Conservation (phyloP, 2,329 filamentous ascomycete species). For the Nectriaceae sp. region DNA sequence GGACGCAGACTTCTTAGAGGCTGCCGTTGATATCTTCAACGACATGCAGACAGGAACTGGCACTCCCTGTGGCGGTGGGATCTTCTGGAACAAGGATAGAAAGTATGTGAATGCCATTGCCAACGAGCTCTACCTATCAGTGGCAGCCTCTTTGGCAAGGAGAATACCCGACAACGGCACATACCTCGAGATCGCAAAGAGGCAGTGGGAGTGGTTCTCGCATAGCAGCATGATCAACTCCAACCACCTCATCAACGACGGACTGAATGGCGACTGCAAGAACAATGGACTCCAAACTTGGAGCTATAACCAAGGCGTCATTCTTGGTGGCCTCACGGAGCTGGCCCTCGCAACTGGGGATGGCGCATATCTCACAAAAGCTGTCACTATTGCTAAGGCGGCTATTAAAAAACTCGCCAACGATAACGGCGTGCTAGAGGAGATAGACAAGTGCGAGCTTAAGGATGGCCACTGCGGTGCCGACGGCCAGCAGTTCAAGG, state of each 20-base stretch:
- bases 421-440: conserved; percentile 46
- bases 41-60: conserved; percentile 54
- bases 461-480: conserved; percentile 39
- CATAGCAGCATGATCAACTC: conserved; percentile 53
- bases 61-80: conserved; percentile 53
- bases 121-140: conserved; percentile 59
- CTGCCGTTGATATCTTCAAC: conserved; percentile 54
- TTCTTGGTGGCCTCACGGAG: conserved; percentile 57
- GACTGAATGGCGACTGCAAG: conserved; percentile 47
- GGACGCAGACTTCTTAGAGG: conserved; percentile 53
- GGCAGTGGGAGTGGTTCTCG: conserved; percentile 56
- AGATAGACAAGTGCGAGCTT: conserved; percentile 38
- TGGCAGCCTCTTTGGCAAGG: conserved; percentile 55
- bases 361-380: conserved; percentile 42
- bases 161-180: conserved; percentile 41
- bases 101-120: conserved; percentile 56
- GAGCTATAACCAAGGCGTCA: conserved; percentile 61
- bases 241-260: conserved; percentile 55
- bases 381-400: conserved; percentile 52
- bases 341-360: conserved; percentile 48
- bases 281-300: conserved; percentile 54
- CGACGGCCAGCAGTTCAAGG: conserved; percentile 70
- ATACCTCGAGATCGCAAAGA: conserved; percentile 51
- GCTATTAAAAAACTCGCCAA: conserved; percentile 49
- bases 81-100: conserved; percentile 58